Evolutionary conservation across 176 grass and related monocot species (phyloP), one percentile per base, ranked within the genome.

Genomic region (Eragrostis curvula): DNA sequence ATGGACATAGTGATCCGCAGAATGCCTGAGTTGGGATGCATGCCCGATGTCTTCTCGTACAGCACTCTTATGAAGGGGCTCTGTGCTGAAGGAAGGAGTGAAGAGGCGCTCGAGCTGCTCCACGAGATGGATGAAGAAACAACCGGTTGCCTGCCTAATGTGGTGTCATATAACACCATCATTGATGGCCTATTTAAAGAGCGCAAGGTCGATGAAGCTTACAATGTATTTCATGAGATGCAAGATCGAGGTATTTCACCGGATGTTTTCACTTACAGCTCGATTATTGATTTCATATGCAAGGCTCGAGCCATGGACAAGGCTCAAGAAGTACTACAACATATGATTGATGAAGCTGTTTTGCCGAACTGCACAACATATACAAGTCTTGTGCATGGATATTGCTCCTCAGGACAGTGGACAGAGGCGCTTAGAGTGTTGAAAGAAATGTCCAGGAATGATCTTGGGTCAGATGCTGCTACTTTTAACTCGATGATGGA

Each of bases 41-140:
- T 36, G 32, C 32, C 32, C 32, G 32, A 36, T 36, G 4, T 36
- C 32, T 36, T 36, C 32, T 2, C 32, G 32, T 36, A 36, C 32
- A 36, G 3, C 32, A 36, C 32, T 36, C 32, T 36, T 36, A 36
- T 36, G 32, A 36, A 36, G 32, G 32, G 32, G 32, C 32, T 36
- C 32, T 36, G 32, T 36, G 32, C 32, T 36, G 32, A 36, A 36
- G 32, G 32, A 36, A 46, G 44, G 13, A 72, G 30, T 66, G 20
- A 9, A 17, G 30, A 81, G 68, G 83, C 72, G 9, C 71, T 83
- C 1, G 46, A 78, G 18, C 13, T 90, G 60, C 55, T 83, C 41
- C 62, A 65, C 5, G 11, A 55, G 17, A 84, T 88, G 86, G 28
- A 36, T 84, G 40, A 53, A 16, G 9, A 21, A 16, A 57, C 55